Percentiles rank a stretch among this genome's conserved stretches.
Evolutionary conservation across 2,329 filamentous ascomycete species (phyloP).

Genomic region (Didymella arachidicola): DNA sequence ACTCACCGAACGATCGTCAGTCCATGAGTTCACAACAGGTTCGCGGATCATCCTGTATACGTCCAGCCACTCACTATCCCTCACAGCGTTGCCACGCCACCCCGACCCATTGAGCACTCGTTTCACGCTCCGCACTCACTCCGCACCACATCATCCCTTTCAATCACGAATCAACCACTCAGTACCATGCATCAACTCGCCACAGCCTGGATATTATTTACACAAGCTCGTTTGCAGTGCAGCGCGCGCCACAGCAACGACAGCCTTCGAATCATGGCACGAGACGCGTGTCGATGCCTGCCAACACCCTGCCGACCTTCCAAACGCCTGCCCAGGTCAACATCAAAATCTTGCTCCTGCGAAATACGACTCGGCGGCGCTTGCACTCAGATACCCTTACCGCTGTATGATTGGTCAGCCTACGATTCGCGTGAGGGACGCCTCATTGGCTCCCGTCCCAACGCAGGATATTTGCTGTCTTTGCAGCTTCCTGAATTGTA

Average conservation of each 20-base stretch:
- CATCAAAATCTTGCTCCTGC: not conserved
- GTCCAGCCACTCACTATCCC: not conserved
- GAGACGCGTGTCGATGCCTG: not conserved
- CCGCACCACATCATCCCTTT: not conserved
- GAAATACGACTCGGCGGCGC: constrained; percentile 8
- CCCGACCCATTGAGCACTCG: not conserved
- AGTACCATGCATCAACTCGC: not conserved
- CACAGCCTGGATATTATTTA: not conserved
- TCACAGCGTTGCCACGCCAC: not conserved
- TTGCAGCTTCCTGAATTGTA: not conserved
- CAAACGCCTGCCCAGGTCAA: not conserved
- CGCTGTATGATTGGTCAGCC: not conserved
- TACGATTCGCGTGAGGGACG: not conserved
- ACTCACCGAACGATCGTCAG: not conserved
- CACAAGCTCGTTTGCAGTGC: not conserved
- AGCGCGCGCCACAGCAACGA: not conserved
- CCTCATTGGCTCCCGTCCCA: constrained; percentile 3
- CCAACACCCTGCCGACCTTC: constrained; percentile 1
- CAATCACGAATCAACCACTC: not conserved
- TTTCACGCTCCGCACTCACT: not conserved
- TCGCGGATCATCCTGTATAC: not conserved
- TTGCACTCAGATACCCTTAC: not conserved
- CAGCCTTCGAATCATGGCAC: constrained; percentile 3
- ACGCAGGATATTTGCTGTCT: constrained; percentile 8
- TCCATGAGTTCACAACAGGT: not conserved